A percentile compares a stretch with the other conserved stretches of the same genome.
phyloP scores from a whole-genome alignment of 176 grass and related monocot genomes.

The Chloris gayana region DNA sequence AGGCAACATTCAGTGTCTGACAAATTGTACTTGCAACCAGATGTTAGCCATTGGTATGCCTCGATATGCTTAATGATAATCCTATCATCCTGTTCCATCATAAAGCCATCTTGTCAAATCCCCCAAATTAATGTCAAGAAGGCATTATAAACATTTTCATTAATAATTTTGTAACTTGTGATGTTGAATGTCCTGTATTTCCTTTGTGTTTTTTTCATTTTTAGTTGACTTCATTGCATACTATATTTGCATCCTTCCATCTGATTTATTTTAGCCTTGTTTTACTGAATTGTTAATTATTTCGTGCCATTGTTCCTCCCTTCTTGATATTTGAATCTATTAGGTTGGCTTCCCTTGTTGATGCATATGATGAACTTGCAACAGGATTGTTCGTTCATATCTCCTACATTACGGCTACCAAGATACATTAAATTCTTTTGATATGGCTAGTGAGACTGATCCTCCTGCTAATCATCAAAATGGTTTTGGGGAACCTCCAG shows the following conservation, averaged over 20 bases:
- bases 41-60: conserved; percentile 75
- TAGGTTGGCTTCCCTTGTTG: conserved; percentile 20
- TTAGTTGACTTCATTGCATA: not conserved
- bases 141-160: not conserved
- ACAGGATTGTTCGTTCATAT: conserved; percentile 96
- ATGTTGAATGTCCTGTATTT: not conserved
- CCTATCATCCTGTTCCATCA: conserved; percentile 5
- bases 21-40: conserved; percentile 61
- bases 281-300: conserved; percentile 6
- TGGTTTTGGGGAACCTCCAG: conserved; percentile 74
- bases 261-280: conserved; percentile 8
- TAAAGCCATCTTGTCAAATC: not conserved
- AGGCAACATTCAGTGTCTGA: conserved; percentile 65
- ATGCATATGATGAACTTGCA: conserved; percentile 21
- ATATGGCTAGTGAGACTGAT: conserved; percentile 73
- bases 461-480: conserved; percentile 56
- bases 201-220: not conserved
- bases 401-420: conserved; percentile 97
- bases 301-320: not conserved
- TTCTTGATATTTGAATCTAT: conserved; percentile 21
- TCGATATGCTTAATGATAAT: conserved; percentile 6
- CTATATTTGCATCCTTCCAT: conserved; percentile 24
- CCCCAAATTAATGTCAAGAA: conserved; percentile 3
- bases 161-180: not conserved
- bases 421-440: conserved; percentile 96